Percentiles rank a stretch among this genome's conserved stretches.
Conservation (phyloP, 2,329 filamentous ascomycete genomes). For the Fusarium clavum region DNA sequence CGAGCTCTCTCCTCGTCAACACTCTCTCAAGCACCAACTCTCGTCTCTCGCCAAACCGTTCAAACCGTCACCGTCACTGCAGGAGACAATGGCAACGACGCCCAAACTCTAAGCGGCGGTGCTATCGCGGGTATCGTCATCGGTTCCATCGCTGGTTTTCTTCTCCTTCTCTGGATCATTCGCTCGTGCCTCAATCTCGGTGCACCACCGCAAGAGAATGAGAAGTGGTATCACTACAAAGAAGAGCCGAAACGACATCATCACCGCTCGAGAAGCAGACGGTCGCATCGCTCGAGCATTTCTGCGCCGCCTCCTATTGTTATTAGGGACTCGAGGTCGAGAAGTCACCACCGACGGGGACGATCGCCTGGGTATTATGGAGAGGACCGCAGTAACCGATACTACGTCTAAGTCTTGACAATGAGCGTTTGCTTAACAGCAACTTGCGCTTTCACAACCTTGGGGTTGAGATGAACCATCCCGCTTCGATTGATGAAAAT, state of each 20-base stretch:
- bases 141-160: slow-evolving; percentile 26
- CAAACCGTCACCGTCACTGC: slow-evolving; percentile 51
- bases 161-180: slow-evolving; percentile 61
- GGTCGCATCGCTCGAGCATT: slow-evolving; percentile 40
- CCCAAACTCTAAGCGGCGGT: slow-evolving; percentile 55
- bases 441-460: not conserved
- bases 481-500: not conserved
- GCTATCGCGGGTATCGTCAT: slow-evolving; percentile 52
- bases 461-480: no score
- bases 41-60: slow-evolving; percentile 38
- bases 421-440: not conserved
- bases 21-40: slow-evolving; percentile 14
- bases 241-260: slow-evolving; percentile 37
- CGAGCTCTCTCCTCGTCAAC: slow-evolving; percentile 33
- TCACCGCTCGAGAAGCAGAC: slow-evolving; percentile 41
- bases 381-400: slow-evolving; percentile 29
- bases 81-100: slow-evolving; percentile 29
- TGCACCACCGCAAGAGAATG: slow-evolving; percentile 49
- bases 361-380: slow-evolving; percentile 35
- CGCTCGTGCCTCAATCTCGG: slow-evolving; percentile 58
- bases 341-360: slow-evolving; percentile 33
- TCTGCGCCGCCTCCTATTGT: slow-evolving; percentile 44
- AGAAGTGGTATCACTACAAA: slow-evolving; percentile 51
- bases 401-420: slow-evolving; percentile 23
- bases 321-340: slow-evolving; percentile 34